Evolutionary conservation across 2,329 filamentous ascomycete species (phyloP), one percentile per base, ranked within the genome.

Genomic region (Xylogone sp.): DNA sequence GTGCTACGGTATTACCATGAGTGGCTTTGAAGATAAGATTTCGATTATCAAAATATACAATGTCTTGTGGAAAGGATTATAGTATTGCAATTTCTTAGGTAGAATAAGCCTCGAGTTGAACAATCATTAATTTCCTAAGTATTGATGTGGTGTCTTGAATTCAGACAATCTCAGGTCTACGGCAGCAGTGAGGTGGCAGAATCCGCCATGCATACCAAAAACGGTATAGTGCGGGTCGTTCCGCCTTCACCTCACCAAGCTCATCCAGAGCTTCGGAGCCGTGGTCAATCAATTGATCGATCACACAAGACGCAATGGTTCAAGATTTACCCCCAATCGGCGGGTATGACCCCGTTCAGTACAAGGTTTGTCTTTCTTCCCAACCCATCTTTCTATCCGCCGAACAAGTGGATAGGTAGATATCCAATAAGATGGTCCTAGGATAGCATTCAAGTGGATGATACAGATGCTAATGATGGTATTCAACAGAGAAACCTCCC

Each of bases 311-410:
- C 78, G 85, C 60, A 68, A 97, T 97, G 93, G 86, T 88, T 78
- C 92, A 97, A 82, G 94, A 99, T 80, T 90, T 99, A 84, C 94
- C 94, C 77, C 94, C 94, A 64, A 72, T 75, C 68, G 94, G 93
- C 78, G 94, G 94, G 80, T 99, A 99, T 75, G 87, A 85, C 72
- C 87, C 93, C 72, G 87, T 99, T 61, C 94, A 99, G 76, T 99
- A 97, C 81, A 96, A 96, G 84, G 88, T 92, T 72, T 67, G 78
- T 75, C 54, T 31, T 47, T 43, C 45, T 21, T 24, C 21, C 20
- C 20, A 29, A 34, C 42, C 21, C 46, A 48, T 27, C 29, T 27
- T 12, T 13, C 27, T 10, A 24, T 22, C 45, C 31, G 16, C 20
- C 21, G n/a, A 20, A 29, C 13, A 24, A 42, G 39, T 43, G n/a